A percentile compares a stretch with the other conserved stretches of the same genome.
Evolutionary conservation across 1,284 basidiomycete species (phyloP).

Genomic region (Termitomyces sp.): DNA sequence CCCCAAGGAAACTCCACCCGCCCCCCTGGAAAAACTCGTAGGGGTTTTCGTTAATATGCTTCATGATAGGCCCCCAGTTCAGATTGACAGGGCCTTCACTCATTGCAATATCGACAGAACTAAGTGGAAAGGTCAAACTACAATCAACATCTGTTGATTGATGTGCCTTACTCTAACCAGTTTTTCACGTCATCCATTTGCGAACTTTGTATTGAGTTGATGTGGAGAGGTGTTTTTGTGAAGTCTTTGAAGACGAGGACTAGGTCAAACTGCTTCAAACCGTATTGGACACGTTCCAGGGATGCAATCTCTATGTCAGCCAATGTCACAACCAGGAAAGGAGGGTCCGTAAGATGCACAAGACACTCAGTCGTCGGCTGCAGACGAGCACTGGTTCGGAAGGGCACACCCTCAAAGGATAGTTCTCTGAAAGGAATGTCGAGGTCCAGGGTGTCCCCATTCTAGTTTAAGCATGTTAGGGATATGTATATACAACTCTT

Average conservation of each 20-base stretch:
- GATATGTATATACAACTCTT: background rate
- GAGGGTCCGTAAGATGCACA: conserved; percentile 92
- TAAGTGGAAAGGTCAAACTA: conserved; percentile 26
- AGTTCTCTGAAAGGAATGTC: conserved; percentile 98
- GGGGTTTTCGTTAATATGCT: conserved; percentile 93
- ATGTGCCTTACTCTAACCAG: conserved; percentile 89
- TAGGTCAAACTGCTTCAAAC: conserved; percentile 96
- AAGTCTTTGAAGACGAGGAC: conserved; percentile 98
- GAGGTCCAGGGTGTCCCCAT: conserved; percentile 83
- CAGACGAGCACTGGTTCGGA: conserved; percentile 90
- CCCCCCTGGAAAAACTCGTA: conserved; percentile 95
- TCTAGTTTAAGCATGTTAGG: conserved; percentile 35
- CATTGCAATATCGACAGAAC: conserved; percentile 94
- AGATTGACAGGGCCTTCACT: conserved; percentile 97
- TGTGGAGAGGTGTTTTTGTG: conserved; percentile 85
- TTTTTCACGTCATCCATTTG: conserved; percentile 96
- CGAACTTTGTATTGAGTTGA: conserved; percentile 90
- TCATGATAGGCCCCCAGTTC: conserved; percentile 98
- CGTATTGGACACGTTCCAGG: conserved; percentile 95
- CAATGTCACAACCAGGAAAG: conserved; percentile 94
- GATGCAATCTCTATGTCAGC: conserved; percentile 96
- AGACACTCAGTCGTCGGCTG: conserved; percentile 98
- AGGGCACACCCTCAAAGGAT: conserved; percentile 96
- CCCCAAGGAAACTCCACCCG: conserved; percentile 92
- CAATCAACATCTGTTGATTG: conserved; percentile 2